Percentiles rank a stretch among this genome's conserved stretches.
These are phyloP conservation scores for Diplodia seriata DNA, from an alignment of 2,329 filamentous ascomycete genomes.

Conservation along the genomic window DNA sequence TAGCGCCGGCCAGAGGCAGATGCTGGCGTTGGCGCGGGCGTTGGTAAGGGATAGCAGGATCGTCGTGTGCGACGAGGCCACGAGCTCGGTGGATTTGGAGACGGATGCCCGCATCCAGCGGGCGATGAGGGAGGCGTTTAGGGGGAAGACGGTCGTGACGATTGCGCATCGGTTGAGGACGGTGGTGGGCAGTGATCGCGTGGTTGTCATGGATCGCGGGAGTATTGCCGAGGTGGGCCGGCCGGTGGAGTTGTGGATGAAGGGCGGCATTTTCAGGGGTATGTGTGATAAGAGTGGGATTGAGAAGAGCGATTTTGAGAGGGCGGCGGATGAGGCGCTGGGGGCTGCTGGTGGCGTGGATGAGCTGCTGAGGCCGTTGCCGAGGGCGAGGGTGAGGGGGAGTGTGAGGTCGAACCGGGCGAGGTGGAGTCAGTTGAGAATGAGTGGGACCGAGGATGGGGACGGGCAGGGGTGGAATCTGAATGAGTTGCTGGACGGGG, in stretches of 20 bases:
- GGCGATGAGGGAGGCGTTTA: constrained; percentile 85
- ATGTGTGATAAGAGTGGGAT: constrained; percentile 94
- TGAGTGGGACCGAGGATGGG: not conserved
- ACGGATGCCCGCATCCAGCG: constrained; percentile 94
- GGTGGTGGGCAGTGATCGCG: constrained; percentile 91
- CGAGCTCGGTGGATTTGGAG: constrained; percentile 90
- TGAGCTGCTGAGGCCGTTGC: not conserved
- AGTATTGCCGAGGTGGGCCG: constrained; percentile 84
- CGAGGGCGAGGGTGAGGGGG: not conserved
- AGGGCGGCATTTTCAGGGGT: constrained; percentile 78
- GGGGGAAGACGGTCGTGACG: constrained; percentile 85
- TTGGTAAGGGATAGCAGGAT: constrained; percentile 87
- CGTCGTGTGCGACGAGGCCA: constrained; percentile 97
- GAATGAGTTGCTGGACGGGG: not conserved
- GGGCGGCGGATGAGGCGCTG: constrained; percentile 4
- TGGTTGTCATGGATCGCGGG: constrained; percentile 95
- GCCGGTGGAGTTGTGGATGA: constrained; percentile 72
- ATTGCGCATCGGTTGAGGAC: constrained; percentile 93
- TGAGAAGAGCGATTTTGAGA: constrained; percentile 52
- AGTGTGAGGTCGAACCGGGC: not conserved
- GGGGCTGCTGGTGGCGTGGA: too few relatives aligned
- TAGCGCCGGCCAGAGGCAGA: constrained; percentile 90
- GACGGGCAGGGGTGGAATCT: constrained; percentile 48
- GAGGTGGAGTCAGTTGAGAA: not conserved
- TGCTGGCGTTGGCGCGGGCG: constrained; percentile 92